Conservation (phyloP, 2,329 filamentous ascomycete species). For the Trichoderma guizhouense region DNA sequence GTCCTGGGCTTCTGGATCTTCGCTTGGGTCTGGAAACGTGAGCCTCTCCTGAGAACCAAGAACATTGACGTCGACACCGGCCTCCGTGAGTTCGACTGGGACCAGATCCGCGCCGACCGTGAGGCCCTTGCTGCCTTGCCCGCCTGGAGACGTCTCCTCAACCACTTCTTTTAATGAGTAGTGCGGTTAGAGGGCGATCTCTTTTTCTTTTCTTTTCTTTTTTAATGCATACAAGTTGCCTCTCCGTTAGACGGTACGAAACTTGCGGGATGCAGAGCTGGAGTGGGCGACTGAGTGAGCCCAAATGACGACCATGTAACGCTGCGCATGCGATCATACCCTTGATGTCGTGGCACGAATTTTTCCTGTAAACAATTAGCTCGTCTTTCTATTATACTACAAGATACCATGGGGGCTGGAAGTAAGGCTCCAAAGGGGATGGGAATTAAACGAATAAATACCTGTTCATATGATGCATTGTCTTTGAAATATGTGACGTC, state of each 20-base stretch:
- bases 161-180: constrained; percentile 37
- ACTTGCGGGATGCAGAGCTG: background rate
- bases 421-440: background rate
- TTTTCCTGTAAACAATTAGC: constrained; percentile 18
- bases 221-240: background rate
- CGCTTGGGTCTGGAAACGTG: constrained; percentile 65
- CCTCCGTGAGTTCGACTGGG: constrained; percentile 64
- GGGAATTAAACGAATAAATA: constrained; percentile 7
- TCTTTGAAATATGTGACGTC: background rate
- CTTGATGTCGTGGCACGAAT: constrained; percentile 13
- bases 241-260: constrained; percentile 1
- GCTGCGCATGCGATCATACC: constrained; percentile 11
- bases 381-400: constrained; percentile 16
- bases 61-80: constrained; percentile 68
- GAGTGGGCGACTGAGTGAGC: background rate
- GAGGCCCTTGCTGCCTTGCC: constrained; percentile 50
- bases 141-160: constrained; percentile 43
- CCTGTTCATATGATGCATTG: background rate
- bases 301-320: constrained; percentile 4
- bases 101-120: constrained; percentile 55
- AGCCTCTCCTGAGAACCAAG: constrained; percentile 53
- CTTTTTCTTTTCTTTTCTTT: background rate
- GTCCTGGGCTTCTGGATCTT: constrained; percentile 54
- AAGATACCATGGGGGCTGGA: constrained; percentile 15
- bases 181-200: background rate